Base-by-base conservation (phyloP, 306 rosid species). In the Phaseolus lunatus region DNA sequence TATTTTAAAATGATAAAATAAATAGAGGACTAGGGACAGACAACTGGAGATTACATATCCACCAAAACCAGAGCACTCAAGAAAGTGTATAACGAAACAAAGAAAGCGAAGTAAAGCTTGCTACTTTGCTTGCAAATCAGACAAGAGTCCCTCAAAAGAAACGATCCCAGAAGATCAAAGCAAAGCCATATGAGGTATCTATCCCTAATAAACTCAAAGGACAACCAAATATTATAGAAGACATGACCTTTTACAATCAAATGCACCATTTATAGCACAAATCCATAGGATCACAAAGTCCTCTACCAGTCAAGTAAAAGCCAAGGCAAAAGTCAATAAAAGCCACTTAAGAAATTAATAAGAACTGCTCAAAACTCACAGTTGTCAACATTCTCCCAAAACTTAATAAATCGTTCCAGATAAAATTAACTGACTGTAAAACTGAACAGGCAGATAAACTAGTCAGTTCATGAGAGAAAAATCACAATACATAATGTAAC, bases 71-170 rank as follows among this genome's bases (percentile, higher is more conserved):
- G 35, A 37, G 52, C 67, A 76, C 61, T 61, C 67, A 58, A 48
- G 48, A 77, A 80, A 56, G 33, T 39, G 33, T 16, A 52, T 62
- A 26, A 41, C 73, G 62, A 50, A 26, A 19, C 35, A 69, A 59
- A 56, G 31, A 52, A 47, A 29, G 33, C 33, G 71, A 65, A 41
- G 66, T 67, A 41, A 68, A 68, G 75, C 73, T 75, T 48, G 70
- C 37, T 23, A 75, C 77, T 69, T 68, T 41, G n/a, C 59, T 75
- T 61, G 49, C 59, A 61, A 56, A 76, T 68, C 72, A 75, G 50
- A 22, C 77, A 64, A 80, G 26, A 33, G 56, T 20, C 44, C 49
- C 64, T 37, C 44, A 79, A 61, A 49, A 62, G 73, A 79, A 61
- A 80, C 33, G 47, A 37, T 9, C 43, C 39, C 24, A 62, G 83